Evolutionary conservation across 164 flowering plant species (phyloP), one percentile per base, ranked within the genome.

Genomic region (Paratinospora sagittata): DNA sequence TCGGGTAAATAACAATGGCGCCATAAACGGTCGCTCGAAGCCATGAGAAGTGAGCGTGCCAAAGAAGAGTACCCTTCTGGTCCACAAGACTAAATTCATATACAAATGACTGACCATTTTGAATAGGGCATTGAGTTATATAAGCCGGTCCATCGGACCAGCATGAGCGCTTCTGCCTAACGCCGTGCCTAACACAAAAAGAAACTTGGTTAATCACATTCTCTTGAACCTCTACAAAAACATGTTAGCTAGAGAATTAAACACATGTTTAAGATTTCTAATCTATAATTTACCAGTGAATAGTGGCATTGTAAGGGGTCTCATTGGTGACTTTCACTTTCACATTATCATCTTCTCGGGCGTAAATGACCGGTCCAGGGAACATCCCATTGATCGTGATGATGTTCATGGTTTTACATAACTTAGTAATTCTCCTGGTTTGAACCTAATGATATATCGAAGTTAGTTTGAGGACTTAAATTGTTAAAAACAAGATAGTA

Each of bases 1-100:
- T 88, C 0, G 94, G 94, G 36, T 81, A 81, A 0, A 86, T 77
- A 23, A 89, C 72, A 43, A 89, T 66, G 68, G 94, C 87, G 30
- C 94, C 94, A 66, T 89, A 73, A 14, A 89, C 88, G 0, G 91
- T 89, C 23, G 69, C 91, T 5, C 94, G 77, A 37, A 89, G 91
- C 94, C 90, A 88, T 16, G 88, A 84, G 67, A 83, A 49, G 61
- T 89, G 93, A 43, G 93, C 93, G 69, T 89, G 93, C 93, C 93
- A 89, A 8, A 85, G 75, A 39, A 89, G 79, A 5, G 94, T 87
- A 47, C 94, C 94, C 78, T 82, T 83, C 65, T 89, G 94, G 33
- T 82, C 63, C 67, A 70, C 78, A 61, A 89, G 21, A 19, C 81
- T 85, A 79, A 85, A 89, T 65, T 86, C 72, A 45, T 89, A 89